Conservation (phyloP, 495 filamentous ascomycete species). For the Aspergillus wentii region DNA sequence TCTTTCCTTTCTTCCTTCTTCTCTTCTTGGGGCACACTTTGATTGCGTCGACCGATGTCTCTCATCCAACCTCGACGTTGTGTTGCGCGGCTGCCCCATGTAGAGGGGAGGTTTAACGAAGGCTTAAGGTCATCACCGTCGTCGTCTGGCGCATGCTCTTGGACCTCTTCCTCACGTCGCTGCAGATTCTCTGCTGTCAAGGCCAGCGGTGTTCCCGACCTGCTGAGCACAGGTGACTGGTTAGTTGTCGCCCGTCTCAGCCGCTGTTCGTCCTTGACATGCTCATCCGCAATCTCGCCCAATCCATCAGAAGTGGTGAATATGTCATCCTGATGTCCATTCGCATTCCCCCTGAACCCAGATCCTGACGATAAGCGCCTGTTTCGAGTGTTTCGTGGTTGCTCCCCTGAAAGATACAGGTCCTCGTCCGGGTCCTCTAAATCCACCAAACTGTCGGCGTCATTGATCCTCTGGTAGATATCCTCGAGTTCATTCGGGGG, state of each 20-base stretch:
- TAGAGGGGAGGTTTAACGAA: constrained; percentile 48
- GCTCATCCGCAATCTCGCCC: constrained; percentile 26
- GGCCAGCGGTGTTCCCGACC: constrained; percentile 26
- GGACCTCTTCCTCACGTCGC: constrained; percentile 33
- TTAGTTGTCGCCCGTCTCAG: constrained; percentile 38
- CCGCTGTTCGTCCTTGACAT: constrained; percentile 40
- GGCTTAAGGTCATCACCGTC: constrained; percentile 39
- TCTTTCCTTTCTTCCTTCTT: constrained; percentile 6
- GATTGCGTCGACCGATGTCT: constrained; percentile 22
- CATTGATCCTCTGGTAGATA: constrained; percentile 41
- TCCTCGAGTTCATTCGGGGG: constrained; percentile 40
- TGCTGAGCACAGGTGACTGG: constrained; percentile 44
- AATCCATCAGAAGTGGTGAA: constrained; percentile 18
- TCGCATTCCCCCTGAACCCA: constrained; percentile 10
- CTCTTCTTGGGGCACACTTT: constrained; percentile 22
- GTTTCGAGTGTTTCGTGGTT: constrained; percentile 11
- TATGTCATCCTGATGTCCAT: constrained; percentile 7
- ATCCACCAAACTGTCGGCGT: constrained; percentile 37
- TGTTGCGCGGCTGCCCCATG: constrained; percentile 55
- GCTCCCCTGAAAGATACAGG: constrained; percentile 10
- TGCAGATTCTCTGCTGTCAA: constrained; percentile 44
- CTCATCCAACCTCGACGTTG: constrained; percentile 51
- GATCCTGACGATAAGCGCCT: constrained; percentile 24
- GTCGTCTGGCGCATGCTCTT: constrained; percentile 7
- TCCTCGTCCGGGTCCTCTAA: constrained; percentile 23